phyloP scores from a whole-genome alignment of 768 basidiomycete species.

The Suillus sp. region DNA sequence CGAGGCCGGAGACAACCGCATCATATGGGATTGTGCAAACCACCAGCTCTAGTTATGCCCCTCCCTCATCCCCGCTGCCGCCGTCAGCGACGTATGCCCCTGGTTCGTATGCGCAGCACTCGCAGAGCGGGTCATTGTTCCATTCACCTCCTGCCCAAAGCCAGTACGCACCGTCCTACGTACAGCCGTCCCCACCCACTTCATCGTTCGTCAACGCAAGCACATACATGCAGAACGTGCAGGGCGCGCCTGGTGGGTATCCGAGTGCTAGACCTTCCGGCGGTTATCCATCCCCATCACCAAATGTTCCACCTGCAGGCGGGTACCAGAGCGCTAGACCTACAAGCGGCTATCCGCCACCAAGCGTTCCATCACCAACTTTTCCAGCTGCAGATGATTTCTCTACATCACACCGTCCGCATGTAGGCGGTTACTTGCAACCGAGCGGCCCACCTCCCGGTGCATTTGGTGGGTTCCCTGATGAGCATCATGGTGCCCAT shows the following conservation, averaged over 20 bases:
- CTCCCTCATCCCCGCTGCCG: conserved; percentile 13
- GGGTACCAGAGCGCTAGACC: not conserved
- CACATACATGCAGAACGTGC: not conserved
- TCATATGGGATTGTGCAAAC: not conserved
- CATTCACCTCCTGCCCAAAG: conserved; percentile 25
- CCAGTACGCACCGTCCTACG: conserved; percentile 30
- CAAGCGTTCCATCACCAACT: not conserved
- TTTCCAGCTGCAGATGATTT: not conserved
- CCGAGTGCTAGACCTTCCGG: not conserved
- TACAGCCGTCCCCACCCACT: conserved; percentile 16
- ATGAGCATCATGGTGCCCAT: conserved; percentile 15
- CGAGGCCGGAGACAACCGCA: conserved; percentile 1
- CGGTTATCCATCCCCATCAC: not conserved
- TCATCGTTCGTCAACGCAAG: not conserved
- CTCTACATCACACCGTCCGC: conserved; percentile 14
- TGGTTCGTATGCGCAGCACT: conserved; percentile 19
- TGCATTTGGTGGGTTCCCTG: conserved; percentile 18
- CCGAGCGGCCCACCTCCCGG: conserved; percentile 25
- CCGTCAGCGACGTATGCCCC: conserved; percentile 12
- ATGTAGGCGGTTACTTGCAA: conserved; percentile 9
- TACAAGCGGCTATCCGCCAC: not conserved
- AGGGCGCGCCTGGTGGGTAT: not conserved
- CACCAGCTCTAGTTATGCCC: conserved; percentile 13
- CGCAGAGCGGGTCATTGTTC: conserved; percentile 6
- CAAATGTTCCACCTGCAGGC: not conserved